Percentiles rank a stretch among this genome's conserved stretches.
phyloP scores from a whole-genome alignment of 352 stramenopile species.

The Phytophthora pluvialis region DNA sequence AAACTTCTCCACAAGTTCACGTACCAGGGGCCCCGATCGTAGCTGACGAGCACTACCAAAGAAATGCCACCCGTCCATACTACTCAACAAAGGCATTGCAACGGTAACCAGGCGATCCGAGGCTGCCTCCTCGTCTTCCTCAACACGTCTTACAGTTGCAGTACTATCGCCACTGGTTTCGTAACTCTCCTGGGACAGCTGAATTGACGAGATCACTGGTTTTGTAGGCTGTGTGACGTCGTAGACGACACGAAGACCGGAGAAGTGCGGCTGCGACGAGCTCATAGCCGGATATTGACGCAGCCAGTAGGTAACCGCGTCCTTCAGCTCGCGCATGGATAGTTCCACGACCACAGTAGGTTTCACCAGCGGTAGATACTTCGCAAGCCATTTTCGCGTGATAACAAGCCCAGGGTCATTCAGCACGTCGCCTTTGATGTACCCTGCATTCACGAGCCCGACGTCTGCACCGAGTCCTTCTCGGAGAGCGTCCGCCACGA shows the following conservation, averaged over 20 bases:
- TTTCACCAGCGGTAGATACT: conserved; percentile 69
- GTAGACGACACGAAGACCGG: conserved; percentile 49
- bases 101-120: conserved; percentile 34
- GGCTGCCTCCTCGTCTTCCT: conserved; percentile 9
- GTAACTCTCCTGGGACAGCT: conserved; percentile 27
- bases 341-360: conserved; percentile 64
- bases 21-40: conserved; percentile 33
- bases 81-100: conserved; percentile 36
- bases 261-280: conserved; percentile 81
- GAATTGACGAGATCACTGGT: conserved; percentile 44
- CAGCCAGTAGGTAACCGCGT: conserved; percentile 72
- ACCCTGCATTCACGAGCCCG: conserved; percentile 78
- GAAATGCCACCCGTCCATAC: conserved; percentile 41
- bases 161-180: conserved; percentile 5
- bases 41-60: conserved; percentile 35
- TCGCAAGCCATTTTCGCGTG: conserved; percentile 67
- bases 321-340: conserved; percentile 45
- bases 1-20: conserved; percentile 42
- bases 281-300: conserved; percentile 61
- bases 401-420: conserved; percentile 60
- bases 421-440: conserved; percentile 79
- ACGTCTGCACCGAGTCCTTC: conserved; percentile 59
- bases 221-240: conserved; percentile 28
- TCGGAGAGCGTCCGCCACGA: conserved; percentile 77
- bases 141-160: neutral